Evolutionary conservation across 2,329 filamentous ascomycete genomes (phyloP).

Genomic region (Fusarium staphyleae): DNA sequence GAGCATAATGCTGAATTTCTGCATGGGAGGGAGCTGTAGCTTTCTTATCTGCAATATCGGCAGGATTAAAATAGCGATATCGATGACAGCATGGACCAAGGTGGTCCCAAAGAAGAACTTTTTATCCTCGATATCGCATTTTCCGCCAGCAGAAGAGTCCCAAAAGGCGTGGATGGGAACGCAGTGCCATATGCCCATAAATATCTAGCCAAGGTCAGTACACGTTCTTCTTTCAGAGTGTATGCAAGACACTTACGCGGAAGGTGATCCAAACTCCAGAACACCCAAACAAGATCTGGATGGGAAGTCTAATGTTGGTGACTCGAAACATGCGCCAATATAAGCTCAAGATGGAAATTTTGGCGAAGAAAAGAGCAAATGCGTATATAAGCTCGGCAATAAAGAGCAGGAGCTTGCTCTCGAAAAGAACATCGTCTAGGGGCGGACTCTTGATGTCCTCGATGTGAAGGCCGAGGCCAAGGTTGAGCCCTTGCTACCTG

Average conservation of each 20-base stretch:
- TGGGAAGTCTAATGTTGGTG: slow-evolving; percentile 35
- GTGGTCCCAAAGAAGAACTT: slow-evolving; percentile 23
- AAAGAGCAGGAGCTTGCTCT: slow-evolving; percentile 14
- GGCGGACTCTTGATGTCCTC: slow-evolving; percentile 4
- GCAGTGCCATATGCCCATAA: slow-evolving; percentile 29
- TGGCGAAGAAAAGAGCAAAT: slow-evolving; percentile 41
- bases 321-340: slow-evolving; percentile 46
- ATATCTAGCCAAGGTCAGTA: slow-evolving; percentile 8
- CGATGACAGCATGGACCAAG: slow-evolving; percentile 41
- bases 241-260: slow-evolving; percentile 26
- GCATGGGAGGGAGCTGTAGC: slow-evolving; percentile 36
- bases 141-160: slow-evolving; percentile 21
- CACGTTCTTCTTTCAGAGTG: fast-evolving
- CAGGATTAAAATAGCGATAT: slow-evolving; percentile 41
- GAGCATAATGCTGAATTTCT: slow-evolving; percentile 35
- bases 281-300: slow-evolving; percentile 35
- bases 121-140: slow-evolving; percentile 38
- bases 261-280: slow-evolving; percentile 42
- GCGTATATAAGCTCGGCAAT: slow-evolving; percentile 43
- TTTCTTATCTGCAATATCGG: slow-evolving; percentile 42
- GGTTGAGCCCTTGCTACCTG: slow-evolving; percentile 1
- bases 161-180: slow-evolving; percentile 28
- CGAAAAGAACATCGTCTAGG: neutral
- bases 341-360: slow-evolving; percentile 41
- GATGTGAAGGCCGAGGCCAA: slow-evolving; percentile 9